Base-by-base conservation (phyloP, 345 rosid genomes). In the Acer negundo region DNA sequence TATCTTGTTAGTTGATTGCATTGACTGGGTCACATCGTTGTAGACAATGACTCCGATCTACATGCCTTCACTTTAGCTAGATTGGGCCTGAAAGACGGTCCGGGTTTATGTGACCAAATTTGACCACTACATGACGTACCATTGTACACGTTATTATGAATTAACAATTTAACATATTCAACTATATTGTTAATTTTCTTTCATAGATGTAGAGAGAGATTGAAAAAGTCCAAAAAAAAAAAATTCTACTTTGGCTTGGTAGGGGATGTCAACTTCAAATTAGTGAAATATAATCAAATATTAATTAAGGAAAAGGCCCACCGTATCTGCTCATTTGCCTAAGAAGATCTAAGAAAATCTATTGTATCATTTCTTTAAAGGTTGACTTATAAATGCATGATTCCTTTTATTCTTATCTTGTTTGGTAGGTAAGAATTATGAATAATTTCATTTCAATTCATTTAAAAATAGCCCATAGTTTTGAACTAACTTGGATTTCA, bases 261-360 rank as follows among this genome's bases (percentile, higher is more conserved):
- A 10, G 10, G 13, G 53, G 53, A 10, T 42, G 51, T 42, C 53
- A 67, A 4, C 53, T 7, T 20, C 53, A 11, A 68, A 53, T 53
- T 53, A 16, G n/a, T 17, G 58, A 53, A 53, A 2, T 49, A 49
- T 49, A 49, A 49, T 49, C 16, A 15, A 42, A 68, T 13, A 11
- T 23, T 22, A 68, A 70, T 40, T 17, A 47, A 15, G 10, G 0
- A 55, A 2, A 55, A 31, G 74, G 49, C 49, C 74, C 74, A 55
- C 65, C 75, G 6, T 6, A 55, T 28, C 17, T n/a, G 6, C 17
- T 71, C 47, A 28, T 31, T 26, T 56, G 47, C 63, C 10, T 0
- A 35, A 68, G 47, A 71, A 19, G 49, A 72, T 72, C 65, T 12
- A 58, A 56, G 51, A 58, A 72, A 56, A 72, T 72, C 51, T 35